Evolutionary conservation across 2,329 filamentous ascomycete species (phyloP).

Genomic region (Talaromyces islandicus): DNA sequence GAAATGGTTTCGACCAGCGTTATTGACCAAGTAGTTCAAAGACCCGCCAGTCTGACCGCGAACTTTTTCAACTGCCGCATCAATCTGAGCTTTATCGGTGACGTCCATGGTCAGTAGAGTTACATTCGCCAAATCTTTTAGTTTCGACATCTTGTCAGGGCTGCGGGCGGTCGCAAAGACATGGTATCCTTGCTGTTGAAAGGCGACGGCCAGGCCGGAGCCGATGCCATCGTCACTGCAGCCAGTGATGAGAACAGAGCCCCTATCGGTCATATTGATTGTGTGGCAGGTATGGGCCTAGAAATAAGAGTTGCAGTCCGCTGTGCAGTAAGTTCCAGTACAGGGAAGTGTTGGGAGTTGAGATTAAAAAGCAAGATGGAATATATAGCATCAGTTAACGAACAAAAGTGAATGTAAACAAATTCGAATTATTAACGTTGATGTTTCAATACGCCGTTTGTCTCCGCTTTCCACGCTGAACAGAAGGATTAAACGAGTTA

Average conservation of each 20-base stretch:
- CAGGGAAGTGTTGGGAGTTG: background rate
- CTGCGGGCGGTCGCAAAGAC: constrained; percentile 35
- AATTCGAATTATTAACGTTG: no score
- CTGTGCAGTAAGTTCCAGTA: background rate
- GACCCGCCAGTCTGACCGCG: constrained; percentile 23
- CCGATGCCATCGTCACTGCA: constrained; percentile 36
- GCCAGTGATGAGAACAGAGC: constrained; percentile 31
- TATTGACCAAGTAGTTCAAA: constrained; percentile 28
- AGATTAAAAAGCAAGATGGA: background rate
- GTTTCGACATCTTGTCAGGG: constrained; percentile 20
- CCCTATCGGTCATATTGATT: background rate
- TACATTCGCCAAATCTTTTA: constrained; percentile 17
- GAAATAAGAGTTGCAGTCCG: background rate
- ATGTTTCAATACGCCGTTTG: background rate
- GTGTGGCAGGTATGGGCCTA: background rate
- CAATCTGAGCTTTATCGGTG: constrained; percentile 17
- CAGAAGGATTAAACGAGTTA: background rate
- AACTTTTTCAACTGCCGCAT: constrained; percentile 18
- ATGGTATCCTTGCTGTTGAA: constrained; percentile 25
- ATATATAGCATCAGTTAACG: no score
- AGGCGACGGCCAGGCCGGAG: constrained; percentile 27
- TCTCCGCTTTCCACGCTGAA: background rate
- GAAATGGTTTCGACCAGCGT: constrained; percentile 24
- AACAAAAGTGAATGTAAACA: no score
- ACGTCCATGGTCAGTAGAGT: constrained; percentile 26